Evolutionary conservation across 352 stramenopile genomes (phyloP).

Genomic region (Globisporangium iwayamae): DNA sequence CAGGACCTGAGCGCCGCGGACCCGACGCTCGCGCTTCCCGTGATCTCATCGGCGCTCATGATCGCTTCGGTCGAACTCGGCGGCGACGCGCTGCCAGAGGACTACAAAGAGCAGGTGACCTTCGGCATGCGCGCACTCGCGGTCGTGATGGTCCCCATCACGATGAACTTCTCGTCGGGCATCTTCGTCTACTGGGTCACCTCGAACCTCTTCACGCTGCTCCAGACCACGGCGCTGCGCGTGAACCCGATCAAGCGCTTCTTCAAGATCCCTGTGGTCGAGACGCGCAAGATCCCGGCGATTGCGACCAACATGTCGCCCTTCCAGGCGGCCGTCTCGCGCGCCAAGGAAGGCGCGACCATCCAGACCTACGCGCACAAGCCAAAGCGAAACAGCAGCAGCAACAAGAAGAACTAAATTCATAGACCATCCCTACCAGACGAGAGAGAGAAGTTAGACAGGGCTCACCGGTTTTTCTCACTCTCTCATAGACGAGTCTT

Average conservation of each 20-base stretch:
- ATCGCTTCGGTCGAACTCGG: constrained; percentile 72
- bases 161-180: constrained; percentile 81
- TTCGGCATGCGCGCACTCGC: constrained; percentile 77
- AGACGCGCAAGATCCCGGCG: constrained; percentile 36
- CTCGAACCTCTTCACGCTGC: constrained; percentile 76
- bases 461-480: not conserved
- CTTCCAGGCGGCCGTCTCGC: constrained; percentile 68
- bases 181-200: constrained; percentile 88
- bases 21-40: constrained; percentile 66
- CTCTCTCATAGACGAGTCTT: constrained; percentile 8
- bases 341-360: constrained; percentile 61
- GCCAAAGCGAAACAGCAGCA: constrained; percentile 27
- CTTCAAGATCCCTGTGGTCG: constrained; percentile 47
- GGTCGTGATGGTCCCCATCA: constrained; percentile 68
- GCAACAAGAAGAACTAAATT: constrained; percentile 44
- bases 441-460: not conserved
- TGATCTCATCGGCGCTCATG: constrained; percentile 80
- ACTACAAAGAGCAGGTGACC: constrained; percentile 72
- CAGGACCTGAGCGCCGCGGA: constrained; percentile 72
- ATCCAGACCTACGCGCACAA: constrained; percentile 75
- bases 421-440: constrained; percentile 4
- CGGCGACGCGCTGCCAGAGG: constrained; percentile 50
- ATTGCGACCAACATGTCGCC: constrained; percentile 39
- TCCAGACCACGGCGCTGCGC: constrained; percentile 57
- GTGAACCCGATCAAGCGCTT: constrained; percentile 48